Conservation (phyloP, 257 asterid species). For the Solanum infundibuliforme region DNA sequence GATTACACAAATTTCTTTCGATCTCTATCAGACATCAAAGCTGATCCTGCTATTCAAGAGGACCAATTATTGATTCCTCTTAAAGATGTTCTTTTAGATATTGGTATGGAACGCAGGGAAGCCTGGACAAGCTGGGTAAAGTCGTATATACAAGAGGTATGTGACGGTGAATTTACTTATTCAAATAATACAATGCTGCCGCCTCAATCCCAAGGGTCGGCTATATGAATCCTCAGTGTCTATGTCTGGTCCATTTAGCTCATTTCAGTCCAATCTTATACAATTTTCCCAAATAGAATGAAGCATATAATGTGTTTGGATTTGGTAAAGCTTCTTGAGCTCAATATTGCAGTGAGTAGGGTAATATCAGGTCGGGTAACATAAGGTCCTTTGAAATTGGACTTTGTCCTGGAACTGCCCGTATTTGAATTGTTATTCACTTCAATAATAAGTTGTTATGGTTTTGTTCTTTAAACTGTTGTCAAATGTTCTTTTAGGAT, state of each 20-base stretch:
- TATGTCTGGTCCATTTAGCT: neutral
- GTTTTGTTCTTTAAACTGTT: neutral
- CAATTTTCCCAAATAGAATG: neutral
- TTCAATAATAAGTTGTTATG: neutral
- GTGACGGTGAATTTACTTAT: neutral
- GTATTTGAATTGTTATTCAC: neutral
- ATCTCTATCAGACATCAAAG: conserved; percentile 73
- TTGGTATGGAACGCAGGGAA: conserved; percentile 84
- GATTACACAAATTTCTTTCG: conserved; percentile 98
- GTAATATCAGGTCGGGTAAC: neutral
- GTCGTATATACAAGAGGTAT: conserved; percentile 73
- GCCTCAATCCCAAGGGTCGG: neutral
- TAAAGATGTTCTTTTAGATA: conserved; percentile 78
- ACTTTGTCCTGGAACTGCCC: neutral
- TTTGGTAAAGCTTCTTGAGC: neutral
- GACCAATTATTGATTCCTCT: conserved; percentile 67
- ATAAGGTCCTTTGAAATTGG: neutral
- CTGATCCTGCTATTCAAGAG: conserved; percentile 48
- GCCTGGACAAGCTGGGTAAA: conserved; percentile 93
- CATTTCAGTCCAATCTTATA: neutral
- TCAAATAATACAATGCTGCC: neutral
- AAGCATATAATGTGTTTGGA: neutral
- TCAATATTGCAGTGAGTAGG: neutral
- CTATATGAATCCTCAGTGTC: neutral
- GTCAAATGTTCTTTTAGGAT: neutral